Conservation (phyloP, 106 monocot genomes). For the Platanthera guangdongensis region DNA sequence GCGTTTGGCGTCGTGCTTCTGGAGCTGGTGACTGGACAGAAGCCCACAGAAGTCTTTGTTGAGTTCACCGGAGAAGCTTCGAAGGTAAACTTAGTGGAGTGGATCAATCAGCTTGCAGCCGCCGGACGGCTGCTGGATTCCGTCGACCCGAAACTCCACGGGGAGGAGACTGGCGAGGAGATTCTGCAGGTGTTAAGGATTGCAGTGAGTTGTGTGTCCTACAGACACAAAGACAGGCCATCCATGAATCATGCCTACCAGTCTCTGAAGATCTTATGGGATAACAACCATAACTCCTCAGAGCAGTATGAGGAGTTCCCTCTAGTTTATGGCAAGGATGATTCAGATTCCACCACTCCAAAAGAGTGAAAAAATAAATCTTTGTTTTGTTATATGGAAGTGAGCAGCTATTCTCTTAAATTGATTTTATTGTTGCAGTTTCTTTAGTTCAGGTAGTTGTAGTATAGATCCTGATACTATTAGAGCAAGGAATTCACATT, state of each 20-base stretch:
- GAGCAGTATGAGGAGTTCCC: conserved; percentile 65
- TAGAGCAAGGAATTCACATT: too few species aligned
- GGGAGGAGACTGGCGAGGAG: conserved; percentile 36
- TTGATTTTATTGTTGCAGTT: too few species aligned
- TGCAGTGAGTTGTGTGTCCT: conserved; percentile 36
- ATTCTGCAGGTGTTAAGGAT: conserved; percentile 37
- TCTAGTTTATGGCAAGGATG: conserved; percentile 41
- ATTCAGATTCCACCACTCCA: conserved; percentile 7
- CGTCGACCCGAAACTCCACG: conserved; percentile 23
- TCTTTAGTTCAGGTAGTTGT: too few species aligned
- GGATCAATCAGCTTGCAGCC: conserved; percentile 21
- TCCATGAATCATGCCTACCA: conserved; percentile 46
- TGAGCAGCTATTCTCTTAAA: too few species aligned
- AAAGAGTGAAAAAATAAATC: neutral
- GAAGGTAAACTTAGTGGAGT: conserved; percentile 50
- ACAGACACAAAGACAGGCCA: conserved; percentile 38
- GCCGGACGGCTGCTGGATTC: conserved; percentile 24
- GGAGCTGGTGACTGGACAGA: conserved; percentile 44
- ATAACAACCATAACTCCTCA: conserved; percentile 11
- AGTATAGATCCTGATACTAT: too few species aligned
- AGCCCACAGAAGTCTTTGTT: conserved; percentile 19
- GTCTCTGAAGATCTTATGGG: conserved; percentile 30
- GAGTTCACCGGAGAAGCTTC: conserved; percentile 20
- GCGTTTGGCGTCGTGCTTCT: conserved; percentile 46
- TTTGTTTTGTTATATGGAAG: neutral